phyloP scores from a whole-genome alignment of 1,284 basidiomycete genomes.

The Tranzscheliella williamsii region DNA sequence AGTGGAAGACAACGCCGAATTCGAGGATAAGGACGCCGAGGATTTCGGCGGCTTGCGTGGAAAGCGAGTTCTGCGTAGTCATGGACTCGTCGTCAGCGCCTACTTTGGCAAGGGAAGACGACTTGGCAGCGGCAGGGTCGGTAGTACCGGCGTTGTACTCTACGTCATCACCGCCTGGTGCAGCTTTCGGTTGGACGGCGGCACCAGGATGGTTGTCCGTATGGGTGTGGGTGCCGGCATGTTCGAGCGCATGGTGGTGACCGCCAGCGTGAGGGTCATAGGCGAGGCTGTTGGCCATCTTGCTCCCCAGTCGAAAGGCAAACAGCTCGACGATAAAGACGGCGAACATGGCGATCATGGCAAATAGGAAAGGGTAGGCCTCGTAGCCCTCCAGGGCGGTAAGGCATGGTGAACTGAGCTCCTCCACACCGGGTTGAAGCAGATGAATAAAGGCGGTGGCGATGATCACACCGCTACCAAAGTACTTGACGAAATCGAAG shows the following conservation, averaged over 20 bases:
- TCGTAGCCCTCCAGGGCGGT: constrained; percentile 40
- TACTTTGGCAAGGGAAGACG: constrained; percentile 15
- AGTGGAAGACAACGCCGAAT: constrained; percentile 87
- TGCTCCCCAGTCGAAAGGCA: constrained; percentile 52
- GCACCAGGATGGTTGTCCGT: background rate
- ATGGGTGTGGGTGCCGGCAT: constrained; percentile 11
- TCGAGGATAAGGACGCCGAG: constrained; percentile 82
- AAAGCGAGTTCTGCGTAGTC: background rate
- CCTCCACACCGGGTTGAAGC: constrained; percentile 50
- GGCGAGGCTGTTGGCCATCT: constrained; percentile 37
- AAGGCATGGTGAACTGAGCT: constrained; percentile 47
- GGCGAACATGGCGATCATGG: constrained; percentile 55
- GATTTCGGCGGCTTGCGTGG: constrained; percentile 69
- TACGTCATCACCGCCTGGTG: background rate
- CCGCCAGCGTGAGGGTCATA: constrained; percentile 57
- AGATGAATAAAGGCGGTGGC: constrained; percentile 71
- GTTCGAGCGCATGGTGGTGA: constrained; percentile 53
- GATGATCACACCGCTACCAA: constrained; percentile 75
- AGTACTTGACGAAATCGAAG: constrained; percentile 80
- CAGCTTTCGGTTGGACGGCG: background rate
- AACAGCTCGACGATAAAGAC: constrained; percentile 55
- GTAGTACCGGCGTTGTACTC: too few species aligned
- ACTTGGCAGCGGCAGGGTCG: constrained; percentile 5
- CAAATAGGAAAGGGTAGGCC: constrained; percentile 53
- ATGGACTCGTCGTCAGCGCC: constrained; percentile 6